A percentile compares a stretch with the other conserved stretches of the same genome.
Evolutionary conservation across 2,329 filamentous ascomycete genomes (phyloP).

Genomic region (Diplodia intermedia): DNA sequence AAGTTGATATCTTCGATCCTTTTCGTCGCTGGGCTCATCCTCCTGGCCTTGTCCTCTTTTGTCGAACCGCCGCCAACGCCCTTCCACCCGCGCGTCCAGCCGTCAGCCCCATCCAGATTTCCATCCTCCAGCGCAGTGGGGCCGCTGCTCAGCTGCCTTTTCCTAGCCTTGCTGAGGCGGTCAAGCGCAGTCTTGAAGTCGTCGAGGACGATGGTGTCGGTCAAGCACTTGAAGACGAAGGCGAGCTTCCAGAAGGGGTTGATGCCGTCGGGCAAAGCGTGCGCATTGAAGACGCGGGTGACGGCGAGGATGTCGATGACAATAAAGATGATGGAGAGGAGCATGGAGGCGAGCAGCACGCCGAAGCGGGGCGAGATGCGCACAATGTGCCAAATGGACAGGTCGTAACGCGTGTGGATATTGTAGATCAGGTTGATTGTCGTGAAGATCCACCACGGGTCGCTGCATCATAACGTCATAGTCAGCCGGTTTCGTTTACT

Average conservation of each 20-base stretch:
- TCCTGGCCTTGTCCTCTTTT: constrained; percentile 11
- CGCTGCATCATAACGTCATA: constrained; percentile 45
- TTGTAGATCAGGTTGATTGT: constrained; percentile 66
- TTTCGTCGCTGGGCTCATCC: constrained; percentile 6
- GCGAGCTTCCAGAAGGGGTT: constrained; percentile 71
- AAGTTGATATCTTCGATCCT: constrained; percentile 11
- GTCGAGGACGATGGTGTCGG: constrained; percentile 70
- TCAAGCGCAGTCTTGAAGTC: constrained; percentile 69
- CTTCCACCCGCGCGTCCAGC: constrained; percentile 2
- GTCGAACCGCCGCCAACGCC: not conserved
- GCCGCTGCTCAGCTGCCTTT: constrained; percentile 12
- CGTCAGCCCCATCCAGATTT: not conserved
- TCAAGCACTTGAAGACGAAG: constrained; percentile 71
- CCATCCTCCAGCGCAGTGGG: not conserved
- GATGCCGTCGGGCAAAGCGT: constrained; percentile 58
- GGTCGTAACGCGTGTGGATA: constrained; percentile 67
- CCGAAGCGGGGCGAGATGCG: constrained; percentile 69
- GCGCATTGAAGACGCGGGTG: constrained; percentile 54
- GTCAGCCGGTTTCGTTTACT: not conserved
- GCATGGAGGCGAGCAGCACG: constrained; percentile 67
- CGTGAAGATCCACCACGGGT: constrained; percentile 74
- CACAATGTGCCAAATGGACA: constrained; percentile 64
- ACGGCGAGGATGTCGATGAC: constrained; percentile 67
- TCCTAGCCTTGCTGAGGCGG: constrained; percentile 40
- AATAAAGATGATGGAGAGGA: constrained; percentile 66